A percentile compares a stretch with the other conserved stretches of the same genome.
phyloP scores from a whole-genome alignment of 108 stramenopile species.

The Nitzschia sp. region DNA sequence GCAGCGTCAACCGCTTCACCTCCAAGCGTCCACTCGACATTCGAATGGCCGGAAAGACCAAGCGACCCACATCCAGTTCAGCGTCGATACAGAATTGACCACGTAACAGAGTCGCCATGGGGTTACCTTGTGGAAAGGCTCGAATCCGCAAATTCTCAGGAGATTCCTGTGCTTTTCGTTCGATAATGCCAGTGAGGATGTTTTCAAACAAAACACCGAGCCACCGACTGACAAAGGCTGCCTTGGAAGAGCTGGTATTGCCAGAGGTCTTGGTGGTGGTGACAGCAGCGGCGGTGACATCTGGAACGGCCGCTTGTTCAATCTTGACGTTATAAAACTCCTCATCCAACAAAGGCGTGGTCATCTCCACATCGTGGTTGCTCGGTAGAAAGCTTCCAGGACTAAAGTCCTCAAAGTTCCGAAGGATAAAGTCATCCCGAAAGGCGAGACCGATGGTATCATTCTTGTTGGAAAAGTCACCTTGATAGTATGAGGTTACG shows the following conservation, averaged over 20 bases:
- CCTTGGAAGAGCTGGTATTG: no score
- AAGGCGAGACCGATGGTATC: background rate
- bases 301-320: background rate
- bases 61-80: slow-evolving; percentile 16
- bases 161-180: slow-evolving; percentile 10
- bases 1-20: slow-evolving; percentile 25
- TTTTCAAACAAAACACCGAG: slow-evolving; percentile 15
- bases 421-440: slow-evolving; percentile 4
- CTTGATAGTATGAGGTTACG: background rate
- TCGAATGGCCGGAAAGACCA: slow-evolving; percentile 38
- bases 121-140: slow-evolving; percentile 17
- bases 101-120: slow-evolving; percentile 4
- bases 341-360: slow-evolving; percentile 6
- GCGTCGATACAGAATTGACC: slow-evolving; percentile 2
- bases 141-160: slow-evolving; percentile 26
- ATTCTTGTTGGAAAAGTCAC: background rate
- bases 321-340: slow-evolving; percentile 25
- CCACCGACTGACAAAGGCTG: slow-evolving; percentile 9
- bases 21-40: slow-evolving; percentile 29
- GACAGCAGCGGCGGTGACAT: background rate
- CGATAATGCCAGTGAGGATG: slow-evolving; percentile 17
- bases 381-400: background rate
- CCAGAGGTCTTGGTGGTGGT: background rate
- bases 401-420: slow-evolving; percentile 1
- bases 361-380: background rate